Evolutionary conservation across 1,284 basidiomycete species (phyloP), one percentile per base, ranked within the genome.

Genomic region (Ceratobasidium sp.): DNA sequence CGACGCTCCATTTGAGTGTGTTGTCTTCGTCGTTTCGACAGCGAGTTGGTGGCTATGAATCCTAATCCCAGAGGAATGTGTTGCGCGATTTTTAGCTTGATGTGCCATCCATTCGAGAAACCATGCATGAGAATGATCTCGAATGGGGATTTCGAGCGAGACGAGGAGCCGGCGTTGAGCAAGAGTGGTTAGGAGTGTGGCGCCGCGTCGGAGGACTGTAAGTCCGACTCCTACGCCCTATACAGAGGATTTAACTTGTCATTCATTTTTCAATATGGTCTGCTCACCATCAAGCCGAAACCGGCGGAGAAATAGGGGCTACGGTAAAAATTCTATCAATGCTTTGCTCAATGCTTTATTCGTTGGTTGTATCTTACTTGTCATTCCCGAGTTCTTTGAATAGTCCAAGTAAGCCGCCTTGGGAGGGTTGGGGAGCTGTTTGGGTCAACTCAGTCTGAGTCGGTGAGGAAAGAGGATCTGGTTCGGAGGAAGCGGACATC

Each of bases 291-390:
- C 26, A 99, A 90, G 64, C 97, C 97, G 81, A 97, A 97, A 39
- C 97, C 97, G 69, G 97, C 97, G 83, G 97, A 95, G 82, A 99
- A 98, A 86, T 95, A 96, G 49, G 96, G 97, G 84, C 97, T 98
- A 82, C 5, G 23, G 26, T 15, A 28, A 79, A 70, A 39, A 15
- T 42, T 18, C 63, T 39, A 33, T 20, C 49, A 5, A 68, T 49
- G 53, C 18, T 10, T n/a, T 42, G 33, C 40, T 33, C 10, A 68
- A 40, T n/a, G 68, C 10, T 56, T n/a, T 15, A 33, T 33, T 33
- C 4, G 4, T 33, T 33, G 33, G 33, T 33, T 33, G 13, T 23
- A 40, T 28, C 73, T 46, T 58, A 67, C 73, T 76, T 76, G 28
- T 49, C 73, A 55, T 76, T 63, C 5, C 61, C 63, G 18, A 76